Conservation (phyloP, 2,329 filamentous ascomycete genomes). For the Zymoseptoria brevis region DNA sequence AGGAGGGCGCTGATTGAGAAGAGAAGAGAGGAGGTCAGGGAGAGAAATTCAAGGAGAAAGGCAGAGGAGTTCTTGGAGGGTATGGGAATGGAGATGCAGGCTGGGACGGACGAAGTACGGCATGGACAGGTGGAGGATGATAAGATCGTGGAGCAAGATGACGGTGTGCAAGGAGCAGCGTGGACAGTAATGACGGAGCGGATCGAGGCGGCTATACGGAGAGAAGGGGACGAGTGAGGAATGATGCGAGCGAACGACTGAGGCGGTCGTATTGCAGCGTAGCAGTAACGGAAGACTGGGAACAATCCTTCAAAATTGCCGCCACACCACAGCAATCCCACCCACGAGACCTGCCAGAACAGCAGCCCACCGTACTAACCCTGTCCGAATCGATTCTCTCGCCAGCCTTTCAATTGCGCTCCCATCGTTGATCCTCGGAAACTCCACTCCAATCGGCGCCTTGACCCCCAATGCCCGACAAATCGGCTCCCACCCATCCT, state of each 20-base stretch:
- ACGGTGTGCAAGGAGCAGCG: not conserved
- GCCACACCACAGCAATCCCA: no score
- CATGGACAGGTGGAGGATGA: not conserved
- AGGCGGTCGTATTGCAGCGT: no score
- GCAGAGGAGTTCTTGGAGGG: conserved; percentile 66
- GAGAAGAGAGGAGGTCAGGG: conserved; percentile 15
- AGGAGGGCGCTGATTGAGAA: conserved; percentile 48
- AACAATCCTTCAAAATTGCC: no score
- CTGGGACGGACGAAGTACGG: not conserved
- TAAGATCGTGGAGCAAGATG: conserved; percentile 1
- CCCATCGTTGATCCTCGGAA: no score
- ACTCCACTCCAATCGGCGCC: no score
- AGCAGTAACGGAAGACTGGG: no score
- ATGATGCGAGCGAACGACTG: not conserved
- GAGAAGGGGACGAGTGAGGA: conserved; percentile 1
- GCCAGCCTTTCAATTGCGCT: no score
- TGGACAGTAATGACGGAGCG: conserved; percentile 3
- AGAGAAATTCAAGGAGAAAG: conserved; percentile 46
- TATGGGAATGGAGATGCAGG: conserved; percentile 34
- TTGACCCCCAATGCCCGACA: no score
- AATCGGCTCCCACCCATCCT: no score
- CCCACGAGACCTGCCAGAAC: no score
- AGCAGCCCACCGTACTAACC: no score
- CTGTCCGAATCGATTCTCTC: no score
- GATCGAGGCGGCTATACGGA: conserved; percentile 11